Percentiles rank a stretch among this genome's conserved stretches.
These are phyloP conservation scores for Grosmannia serpens DNA, from an alignment of 2,329 filamentous ascomycete genomes.

Conservation along the genomic window DNA sequence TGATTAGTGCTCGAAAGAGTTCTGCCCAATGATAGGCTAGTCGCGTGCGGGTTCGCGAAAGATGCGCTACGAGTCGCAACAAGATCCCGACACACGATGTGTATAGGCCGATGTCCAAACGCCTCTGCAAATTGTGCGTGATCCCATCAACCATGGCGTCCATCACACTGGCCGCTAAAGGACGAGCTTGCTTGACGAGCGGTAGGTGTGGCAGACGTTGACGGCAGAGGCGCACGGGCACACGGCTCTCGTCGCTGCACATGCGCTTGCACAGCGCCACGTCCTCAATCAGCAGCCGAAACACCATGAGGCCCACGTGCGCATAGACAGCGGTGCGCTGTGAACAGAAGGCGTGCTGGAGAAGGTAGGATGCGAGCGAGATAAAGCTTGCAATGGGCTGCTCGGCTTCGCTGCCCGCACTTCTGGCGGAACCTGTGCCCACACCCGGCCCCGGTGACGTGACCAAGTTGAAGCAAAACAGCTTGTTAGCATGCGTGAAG, in stretches of 20 bases:
- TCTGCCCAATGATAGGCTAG: slow-evolving; percentile 91
- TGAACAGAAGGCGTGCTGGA: slow-evolving; percentile 86
- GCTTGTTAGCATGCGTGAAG: slow-evolving; percentile 86
- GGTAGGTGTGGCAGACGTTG: slow-evolving; percentile 83
- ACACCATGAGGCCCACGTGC: slow-evolving; percentile 71
- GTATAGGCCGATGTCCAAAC: slow-evolving; percentile 77
- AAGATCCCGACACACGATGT: slow-evolving; percentile 71
- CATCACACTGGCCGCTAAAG: slow-evolving; percentile 64
- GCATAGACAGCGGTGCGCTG: slow-evolving; percentile 69
- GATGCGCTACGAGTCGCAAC: slow-evolving; percentile 69
- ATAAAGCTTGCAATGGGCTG: slow-evolving; percentile 71
- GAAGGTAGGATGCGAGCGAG: slow-evolving; percentile 81
- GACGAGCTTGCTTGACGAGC: slow-evolving; percentile 56
- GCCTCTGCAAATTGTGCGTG: slow-evolving; percentile 82
- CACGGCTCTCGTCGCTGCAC: slow-evolving; percentile 48
- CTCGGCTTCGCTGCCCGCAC: slow-evolving; percentile 27
- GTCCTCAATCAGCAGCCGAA: slow-evolving; percentile 83
- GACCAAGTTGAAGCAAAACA: slow-evolving; percentile 81
- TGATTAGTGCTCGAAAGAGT: slow-evolving; percentile 79
- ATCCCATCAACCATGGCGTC: slow-evolving; percentile 85
- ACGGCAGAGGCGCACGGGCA: slow-evolving; percentile 70
- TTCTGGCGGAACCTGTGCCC: neutral
- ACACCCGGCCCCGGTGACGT: slow-evolving; percentile 33
- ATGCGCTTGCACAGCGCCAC: slow-evolving; percentile 69
- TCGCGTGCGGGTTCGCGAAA: slow-evolving; percentile 71